phyloP scores from a whole-genome alignment of 176 grass and related monocot species.

The Aegilops tauschii region DNA sequence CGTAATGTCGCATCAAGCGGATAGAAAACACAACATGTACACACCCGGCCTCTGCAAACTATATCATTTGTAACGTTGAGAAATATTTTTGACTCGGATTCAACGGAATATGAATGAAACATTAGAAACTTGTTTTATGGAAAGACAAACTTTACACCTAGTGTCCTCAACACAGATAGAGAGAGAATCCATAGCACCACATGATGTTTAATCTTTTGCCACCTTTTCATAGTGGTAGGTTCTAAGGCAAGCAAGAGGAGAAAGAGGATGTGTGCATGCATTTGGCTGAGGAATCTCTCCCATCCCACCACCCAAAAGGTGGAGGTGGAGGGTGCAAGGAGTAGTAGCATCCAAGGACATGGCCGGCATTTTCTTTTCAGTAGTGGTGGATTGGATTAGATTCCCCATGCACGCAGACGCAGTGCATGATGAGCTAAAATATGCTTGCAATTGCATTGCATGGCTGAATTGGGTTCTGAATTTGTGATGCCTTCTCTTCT shows the following conservation, averaged over 20 bases:
- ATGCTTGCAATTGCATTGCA: constrained; percentile 24
- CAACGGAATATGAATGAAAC: neutral
- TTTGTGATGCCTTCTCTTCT: constrained; percentile 40
- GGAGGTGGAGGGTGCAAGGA: constrained; percentile 3
- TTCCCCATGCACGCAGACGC: constrained; percentile 4
- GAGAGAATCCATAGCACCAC: constrained; percentile 20
- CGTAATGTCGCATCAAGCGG: too few relatives aligned
- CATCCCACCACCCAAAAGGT: constrained; percentile 33
- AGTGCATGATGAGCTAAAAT: constrained; percentile 9
- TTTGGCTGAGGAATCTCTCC: constrained; percentile 50
- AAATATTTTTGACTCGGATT: neutral
- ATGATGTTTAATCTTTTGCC: constrained; percentile 34
- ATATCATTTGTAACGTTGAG: neutral
- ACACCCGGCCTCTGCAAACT: too few relatives aligned
- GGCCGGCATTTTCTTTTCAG: constrained; percentile 1
- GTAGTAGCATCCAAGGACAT: constrained; percentile 2
- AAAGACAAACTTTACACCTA: neutral
- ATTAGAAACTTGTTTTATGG: neutral
- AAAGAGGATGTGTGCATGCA: constrained; percentile 28
- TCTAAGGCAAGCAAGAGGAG: constrained; percentile 49
- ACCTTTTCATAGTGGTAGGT: constrained; percentile 46
- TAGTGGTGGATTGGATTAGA: constrained; percentile 44
- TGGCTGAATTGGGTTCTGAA: constrained; percentile 19
- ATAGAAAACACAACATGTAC: too few relatives aligned
- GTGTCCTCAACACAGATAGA: neutral